Evolutionary conservation across 2,329 filamentous ascomycete genomes (phyloP).

Genomic region (Aspergillus sp.): DNA sequence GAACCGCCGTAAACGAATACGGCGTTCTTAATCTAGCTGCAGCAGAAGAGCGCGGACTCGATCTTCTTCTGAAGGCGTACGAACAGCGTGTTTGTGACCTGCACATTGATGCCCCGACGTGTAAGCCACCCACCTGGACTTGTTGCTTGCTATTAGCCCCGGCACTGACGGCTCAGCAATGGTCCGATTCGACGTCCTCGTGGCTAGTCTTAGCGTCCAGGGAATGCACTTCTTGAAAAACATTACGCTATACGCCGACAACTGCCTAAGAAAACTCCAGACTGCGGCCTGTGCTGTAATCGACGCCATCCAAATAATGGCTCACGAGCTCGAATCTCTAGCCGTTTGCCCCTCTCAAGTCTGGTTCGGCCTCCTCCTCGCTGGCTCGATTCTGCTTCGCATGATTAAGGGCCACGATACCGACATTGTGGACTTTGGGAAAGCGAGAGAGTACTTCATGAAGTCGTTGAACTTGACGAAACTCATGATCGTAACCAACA

Average conservation of each 20-base stretch:
- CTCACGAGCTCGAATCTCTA: constrained; percentile 20
- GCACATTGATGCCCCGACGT: constrained; percentile 31
- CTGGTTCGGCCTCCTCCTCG: constrained; percentile 30
- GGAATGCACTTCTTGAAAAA: constrained; percentile 39
- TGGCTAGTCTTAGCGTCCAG: constrained; percentile 36
- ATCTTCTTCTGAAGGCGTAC: constrained; percentile 37
- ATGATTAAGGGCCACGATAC: constrained; percentile 38
- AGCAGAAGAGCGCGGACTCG: constrained; percentile 40
- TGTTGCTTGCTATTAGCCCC: too few species aligned
- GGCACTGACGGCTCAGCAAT: constrained; percentile 23
- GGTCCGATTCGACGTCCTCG: constrained; percentile 29
- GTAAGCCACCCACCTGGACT: constrained; percentile 20
- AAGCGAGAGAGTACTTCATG: constrained; percentile 37
- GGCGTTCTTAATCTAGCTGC: constrained; percentile 39
- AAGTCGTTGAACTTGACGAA: constrained; percentile 39
- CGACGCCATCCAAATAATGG: constrained; percentile 27
- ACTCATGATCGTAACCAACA: constrained; percentile 37
- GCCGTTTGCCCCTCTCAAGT: constrained; percentile 30
- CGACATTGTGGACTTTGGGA: constrained; percentile 32
- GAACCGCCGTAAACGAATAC: constrained; percentile 37
- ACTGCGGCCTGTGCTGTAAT: constrained; percentile 33
- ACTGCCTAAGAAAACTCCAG: constrained; percentile 27
- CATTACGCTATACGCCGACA: constrained; percentile 26
- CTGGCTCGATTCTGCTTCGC: constrained; percentile 34
- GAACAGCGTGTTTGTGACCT: constrained; percentile 39